Percentiles rank a stretch among this genome's conserved stretches.
Conservation (phyloP, 164 flowering plant genomes). For the Tetrastigma voinierianum region DNA sequence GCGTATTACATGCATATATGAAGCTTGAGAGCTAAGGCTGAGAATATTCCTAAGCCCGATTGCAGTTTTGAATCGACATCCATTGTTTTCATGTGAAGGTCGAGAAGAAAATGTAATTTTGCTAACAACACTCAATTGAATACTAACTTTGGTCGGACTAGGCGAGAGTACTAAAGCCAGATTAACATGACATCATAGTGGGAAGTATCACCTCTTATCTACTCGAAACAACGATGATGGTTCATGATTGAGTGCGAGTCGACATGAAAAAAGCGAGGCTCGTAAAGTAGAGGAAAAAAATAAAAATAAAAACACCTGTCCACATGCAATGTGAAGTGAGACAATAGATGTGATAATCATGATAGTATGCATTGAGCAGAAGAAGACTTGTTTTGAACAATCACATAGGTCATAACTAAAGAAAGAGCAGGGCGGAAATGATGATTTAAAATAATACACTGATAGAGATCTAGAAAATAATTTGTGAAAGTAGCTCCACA, state of each 20-base stretch:
- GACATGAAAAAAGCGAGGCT: background rate
- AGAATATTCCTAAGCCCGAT: too few species aligned
- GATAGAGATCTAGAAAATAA: too few species aligned
- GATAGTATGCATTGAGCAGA: background rate
- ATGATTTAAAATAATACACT: background rate
- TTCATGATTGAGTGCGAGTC: slow-evolving; percentile 2
- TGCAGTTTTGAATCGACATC: too few species aligned
- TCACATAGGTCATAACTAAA: background rate
- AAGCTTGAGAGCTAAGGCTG: too few species aligned
- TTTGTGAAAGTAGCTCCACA: too few species aligned
- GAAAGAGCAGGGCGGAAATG: background rate
- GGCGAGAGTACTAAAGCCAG: slow-evolving; percentile 93
- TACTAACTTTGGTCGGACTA: slow-evolving; percentile 74
- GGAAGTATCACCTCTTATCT: slow-evolving; percentile 98
- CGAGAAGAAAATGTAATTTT: background rate
- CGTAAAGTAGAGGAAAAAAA: background rate
- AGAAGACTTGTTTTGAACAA: background rate
- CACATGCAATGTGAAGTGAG: background rate
- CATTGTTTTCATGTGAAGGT: background rate
- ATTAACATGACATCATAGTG: slow-evolving; percentile 98
- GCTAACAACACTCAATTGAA: background rate
- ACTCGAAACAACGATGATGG: slow-evolving; percentile 19
- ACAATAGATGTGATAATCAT: background rate
- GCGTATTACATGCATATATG: too few species aligned
- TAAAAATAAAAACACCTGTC: background rate